These are phyloP conservation scores for Termitomyces sp. DNA, from an alignment of 768 basidiomycete genomes.

Conservation along the genomic window DNA sequence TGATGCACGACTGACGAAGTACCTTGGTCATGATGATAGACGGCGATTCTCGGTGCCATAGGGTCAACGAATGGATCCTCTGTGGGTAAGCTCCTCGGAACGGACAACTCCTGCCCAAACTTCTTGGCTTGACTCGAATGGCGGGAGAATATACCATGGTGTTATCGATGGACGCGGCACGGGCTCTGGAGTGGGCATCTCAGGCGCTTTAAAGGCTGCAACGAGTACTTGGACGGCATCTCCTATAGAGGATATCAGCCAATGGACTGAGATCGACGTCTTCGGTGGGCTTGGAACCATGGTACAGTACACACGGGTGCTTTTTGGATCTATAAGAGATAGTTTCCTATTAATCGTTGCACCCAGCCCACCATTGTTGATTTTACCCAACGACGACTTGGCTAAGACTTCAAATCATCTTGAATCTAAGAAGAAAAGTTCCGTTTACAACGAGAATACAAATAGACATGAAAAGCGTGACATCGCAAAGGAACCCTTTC, in stretches of 20 bases:
- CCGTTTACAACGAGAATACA: no score
- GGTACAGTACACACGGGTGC: no score
- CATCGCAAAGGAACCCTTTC: no score
- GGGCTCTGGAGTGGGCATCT: conserved; percentile 10
- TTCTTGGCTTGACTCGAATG: conserved; percentile 13
- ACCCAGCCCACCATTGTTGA: no score
- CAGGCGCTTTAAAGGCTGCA: background rate
- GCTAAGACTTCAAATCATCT: no score
- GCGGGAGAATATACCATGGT: conserved; percentile 4
- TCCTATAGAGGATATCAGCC: background rate
- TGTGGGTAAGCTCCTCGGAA: conserved; percentile 9
- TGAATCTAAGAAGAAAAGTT: no score
- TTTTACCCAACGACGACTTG: no score
- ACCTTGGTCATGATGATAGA: conserved; percentile 14
- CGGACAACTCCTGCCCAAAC: conserved; percentile 15
- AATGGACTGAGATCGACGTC: no score
- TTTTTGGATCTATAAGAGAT: no score
- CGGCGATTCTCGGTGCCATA: conserved; percentile 21
- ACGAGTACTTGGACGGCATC: background rate
- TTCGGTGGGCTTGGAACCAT: no score
- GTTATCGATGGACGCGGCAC: background rate
- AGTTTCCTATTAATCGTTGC: no score
- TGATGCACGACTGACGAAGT: conserved; percentile 21
- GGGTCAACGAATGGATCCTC: conserved; percentile 34
- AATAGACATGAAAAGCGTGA: no score